Conservation (phyloP, 225 moss, liverwort and hornwort species). For the Physcomitrium patens region DNA sequence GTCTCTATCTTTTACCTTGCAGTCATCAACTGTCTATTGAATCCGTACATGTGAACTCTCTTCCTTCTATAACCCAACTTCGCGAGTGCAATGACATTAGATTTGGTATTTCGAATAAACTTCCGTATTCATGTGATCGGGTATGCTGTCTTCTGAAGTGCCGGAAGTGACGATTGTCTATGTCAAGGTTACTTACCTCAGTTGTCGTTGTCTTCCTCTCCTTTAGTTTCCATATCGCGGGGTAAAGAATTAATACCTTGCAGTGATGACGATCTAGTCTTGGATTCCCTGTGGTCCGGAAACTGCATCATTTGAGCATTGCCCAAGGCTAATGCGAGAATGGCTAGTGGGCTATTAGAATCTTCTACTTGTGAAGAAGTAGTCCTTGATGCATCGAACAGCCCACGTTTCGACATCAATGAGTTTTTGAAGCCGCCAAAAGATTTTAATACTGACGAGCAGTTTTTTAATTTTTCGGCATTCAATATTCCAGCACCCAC, state of each 20-base stretch:
- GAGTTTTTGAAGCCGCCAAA: conserved; percentile 94
- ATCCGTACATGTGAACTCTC: background rate
- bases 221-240: background rate
- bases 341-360: conserved; percentile 91
- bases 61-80: background rate
- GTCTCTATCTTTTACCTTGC: background rate
- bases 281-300: conserved; percentile 3
- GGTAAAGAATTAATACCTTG: conserved; percentile 15
- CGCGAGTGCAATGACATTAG: background rate
- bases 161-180: background rate
- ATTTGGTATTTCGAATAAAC: background rate
- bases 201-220: background rate
- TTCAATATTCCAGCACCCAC: conserved; percentile 85
- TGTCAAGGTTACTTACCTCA: background rate
- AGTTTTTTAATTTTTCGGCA: conserved; percentile 89
- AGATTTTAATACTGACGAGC: conserved; percentile 76
- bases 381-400: conserved; percentile 82
- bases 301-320: conserved; percentile 24
- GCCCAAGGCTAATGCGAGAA: conserved; percentile 48
- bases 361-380: conserved; percentile 93
- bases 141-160: background rate
- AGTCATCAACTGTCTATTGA: conserved; percentile 21
- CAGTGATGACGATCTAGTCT: conserved; percentile 14
- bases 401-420: conserved; percentile 94
- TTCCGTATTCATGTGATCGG: background rate